A percentile compares a stretch with the other conserved stretches of the same genome.
These are phyloP conservation scores for Raffaelea arxii DNA, from an alignment of 2,329 filamentous ascomycete genomes.

Conservation along the genomic window DNA sequence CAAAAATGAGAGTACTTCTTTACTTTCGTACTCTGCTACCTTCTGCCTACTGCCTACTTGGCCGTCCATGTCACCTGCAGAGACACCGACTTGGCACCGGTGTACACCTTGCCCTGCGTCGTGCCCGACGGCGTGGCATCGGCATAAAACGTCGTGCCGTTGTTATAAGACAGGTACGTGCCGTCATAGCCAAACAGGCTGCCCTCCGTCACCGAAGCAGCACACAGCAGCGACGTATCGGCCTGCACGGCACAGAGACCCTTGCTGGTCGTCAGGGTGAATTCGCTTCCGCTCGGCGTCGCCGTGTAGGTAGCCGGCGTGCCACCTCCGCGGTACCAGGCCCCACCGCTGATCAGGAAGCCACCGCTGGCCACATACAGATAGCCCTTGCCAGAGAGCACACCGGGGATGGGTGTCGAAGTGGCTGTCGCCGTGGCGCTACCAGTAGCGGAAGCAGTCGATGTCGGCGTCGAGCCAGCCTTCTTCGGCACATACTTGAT, in stretches of 20 bases:
- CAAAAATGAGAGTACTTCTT: too few species aligned
- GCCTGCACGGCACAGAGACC: slow-evolving; percentile 14
- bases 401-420: neutral
- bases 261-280: slow-evolving; percentile 17
- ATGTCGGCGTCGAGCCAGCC: neutral
- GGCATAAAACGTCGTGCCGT: slow-evolving; percentile 14
- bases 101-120: slow-evolving; percentile 15
- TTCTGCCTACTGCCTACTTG: slow-evolving; percentile 2
- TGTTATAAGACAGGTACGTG: slow-evolving; percentile 15
- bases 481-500: slow-evolving; percentile 20
- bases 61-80: slow-evolving; percentile 16
- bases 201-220: slow-evolving; percentile 9
- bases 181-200: slow-evolving; percentile 18
- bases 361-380: slow-evolving; percentile 11
- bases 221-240: slow-evolving; percentile 12
- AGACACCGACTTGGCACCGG: slow-evolving; percentile 11
- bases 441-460: slow-evolving; percentile 1
- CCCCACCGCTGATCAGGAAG: slow-evolving; percentile 16
- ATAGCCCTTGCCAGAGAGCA: slow-evolving; percentile 9
- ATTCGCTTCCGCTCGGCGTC: slow-evolving; percentile 11
- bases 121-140: slow-evolving; percentile 13
- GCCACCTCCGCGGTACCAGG: slow-evolving; percentile 18
- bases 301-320: slow-evolving; percentile 18
- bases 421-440: neutral
- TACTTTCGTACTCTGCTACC: too few species aligned